phyloP scores from a whole-genome alignment of 1,284 basidiomycete species.

The Earliella scabrosa region DNA sequence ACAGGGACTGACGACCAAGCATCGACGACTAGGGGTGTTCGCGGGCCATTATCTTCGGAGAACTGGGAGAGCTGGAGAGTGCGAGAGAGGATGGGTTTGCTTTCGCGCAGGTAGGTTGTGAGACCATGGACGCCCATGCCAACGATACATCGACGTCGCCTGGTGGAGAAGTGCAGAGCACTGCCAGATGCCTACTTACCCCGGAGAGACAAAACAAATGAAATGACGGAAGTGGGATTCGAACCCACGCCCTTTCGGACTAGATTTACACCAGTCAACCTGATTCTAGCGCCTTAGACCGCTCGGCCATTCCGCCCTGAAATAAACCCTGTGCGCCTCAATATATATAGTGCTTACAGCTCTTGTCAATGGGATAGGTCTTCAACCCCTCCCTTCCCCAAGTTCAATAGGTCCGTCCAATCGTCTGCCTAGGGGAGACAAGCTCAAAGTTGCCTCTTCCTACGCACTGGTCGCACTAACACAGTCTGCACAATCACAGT shows the following conservation, averaged over 20 bases:
- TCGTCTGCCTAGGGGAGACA: no score
- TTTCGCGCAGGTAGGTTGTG: slow-evolving; percentile 78
- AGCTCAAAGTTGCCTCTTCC: no score
- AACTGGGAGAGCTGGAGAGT: slow-evolving; percentile 43
- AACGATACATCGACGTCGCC: slow-evolving; percentile 7
- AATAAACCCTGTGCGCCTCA: no score
- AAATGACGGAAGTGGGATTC: not conserved
- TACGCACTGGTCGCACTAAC: no score
- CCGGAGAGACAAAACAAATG: not conserved
- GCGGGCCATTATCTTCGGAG: not conserved
- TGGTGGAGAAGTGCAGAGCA: not conserved
- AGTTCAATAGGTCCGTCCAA: no score
- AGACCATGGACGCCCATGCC: slow-evolving; percentile 84
- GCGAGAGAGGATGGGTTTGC: slow-evolving; percentile 62
- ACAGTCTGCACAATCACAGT: no score
- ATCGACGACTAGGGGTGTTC: slow-evolving; percentile 69
- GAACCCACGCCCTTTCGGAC: not conserved
- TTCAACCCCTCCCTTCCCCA: no score
- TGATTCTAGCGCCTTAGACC: slow-evolving; percentile 28
- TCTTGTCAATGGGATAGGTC: no score
- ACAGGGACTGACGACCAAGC: slow-evolving; percentile 83
- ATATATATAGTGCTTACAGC: not conserved
- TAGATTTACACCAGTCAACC: no score
- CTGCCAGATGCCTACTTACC: no score
- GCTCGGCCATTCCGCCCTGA: slow-evolving; percentile 19